Conservation (phyloP, 1,139 yeast genomes). For the Saccharomycopsis phalli region DNA sequence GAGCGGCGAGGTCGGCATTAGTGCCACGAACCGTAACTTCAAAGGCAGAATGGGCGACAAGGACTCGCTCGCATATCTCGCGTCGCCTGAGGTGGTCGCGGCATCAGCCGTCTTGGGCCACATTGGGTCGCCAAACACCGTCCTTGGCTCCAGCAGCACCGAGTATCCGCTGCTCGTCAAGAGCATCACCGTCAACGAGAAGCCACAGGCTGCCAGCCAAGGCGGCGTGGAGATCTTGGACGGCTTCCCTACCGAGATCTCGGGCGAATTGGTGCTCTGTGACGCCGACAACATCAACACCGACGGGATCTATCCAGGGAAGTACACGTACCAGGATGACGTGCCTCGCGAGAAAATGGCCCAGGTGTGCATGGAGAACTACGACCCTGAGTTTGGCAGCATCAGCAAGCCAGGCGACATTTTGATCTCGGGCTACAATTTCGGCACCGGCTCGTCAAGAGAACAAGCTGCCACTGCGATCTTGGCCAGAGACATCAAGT, state of each 20-base stretch:
- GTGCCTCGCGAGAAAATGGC: conserved; percentile 94
- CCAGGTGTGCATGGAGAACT: conserved; percentile 97
- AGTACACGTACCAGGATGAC: conserved; percentile 96
- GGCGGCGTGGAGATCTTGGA: conserved; percentile 58
- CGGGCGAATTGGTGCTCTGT: conserved; percentile 89
- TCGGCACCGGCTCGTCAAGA: conserved; percentile 98
- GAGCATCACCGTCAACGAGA: conserved; percentile 34
- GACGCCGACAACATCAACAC: conserved; percentile 97
- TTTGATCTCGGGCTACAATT: conserved; percentile 84
- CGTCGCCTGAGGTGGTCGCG: conserved; percentile 97
- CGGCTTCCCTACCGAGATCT: conserved; percentile 83
- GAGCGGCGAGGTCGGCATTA: conserved; percentile 95
- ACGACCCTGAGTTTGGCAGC: conserved; percentile 74
- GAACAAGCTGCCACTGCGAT: conserved; percentile 99
- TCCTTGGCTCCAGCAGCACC: conserved; percentile 48
- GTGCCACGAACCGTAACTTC: conserved; percentile 96
- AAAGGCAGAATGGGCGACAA: conserved; percentile 99
- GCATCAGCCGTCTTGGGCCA: conserved; percentile 93
- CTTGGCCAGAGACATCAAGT: conserved; percentile 83
- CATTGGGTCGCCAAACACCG: conserved; percentile 88
- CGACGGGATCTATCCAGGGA: conserved; percentile 98
- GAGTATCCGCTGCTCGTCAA: conserved; percentile 40
- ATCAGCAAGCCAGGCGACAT: conserved; percentile 87
- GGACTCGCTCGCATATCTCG: conserved; percentile 91
- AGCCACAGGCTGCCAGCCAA: conserved; percentile 26